Base-by-base conservation (phyloP, 2,329 filamentous ascomycete species). In the Ophiostoma novo-ulmi region DNA sequence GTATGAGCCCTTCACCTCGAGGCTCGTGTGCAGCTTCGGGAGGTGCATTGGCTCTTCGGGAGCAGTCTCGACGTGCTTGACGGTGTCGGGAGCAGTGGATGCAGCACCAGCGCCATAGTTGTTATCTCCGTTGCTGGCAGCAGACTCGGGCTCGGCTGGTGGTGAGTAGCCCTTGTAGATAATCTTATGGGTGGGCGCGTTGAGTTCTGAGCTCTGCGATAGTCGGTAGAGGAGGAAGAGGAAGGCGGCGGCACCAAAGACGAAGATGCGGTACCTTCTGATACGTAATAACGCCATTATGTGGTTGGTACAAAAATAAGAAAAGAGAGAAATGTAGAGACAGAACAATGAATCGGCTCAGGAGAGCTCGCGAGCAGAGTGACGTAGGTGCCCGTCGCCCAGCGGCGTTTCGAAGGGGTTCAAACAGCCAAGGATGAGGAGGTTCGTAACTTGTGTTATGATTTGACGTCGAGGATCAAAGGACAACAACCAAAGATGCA, bases 261-360 rank as follows among this genome's bases (percentile, higher is more conserved):
- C 77, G 73, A 89, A 88, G 71, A 88, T 81, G 72, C 88, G 85
- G 76, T 89, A 89, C 77, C 88, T 82, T 75, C 89, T 80, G 73
- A 85, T 82, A 69, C 88, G 85, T 71, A 86, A 78, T 84, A 90
- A n/a, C 7, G 70, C 67, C 70, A 69, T 69, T 61, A 38, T 26
- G 65, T 11, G 1, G 35, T 64, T n/a, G 35, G 63, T 65, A n/a
- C 52, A 58, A 58, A 58, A 14, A 26, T 11, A 31, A 13, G 39
- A 17, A 26, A 26, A 26, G 17, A n/a, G 8, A 6, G 14, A 11
- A 58, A 58, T 3, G 13, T 44, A 44, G 39, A 44, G 39, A 44
- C 8, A 58, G 8, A 48, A 58, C 10, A 13, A 13, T 10, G 20
- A 61, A 22, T 14, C 26, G 22, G 26, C 26, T 17, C 58, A 36